Evolutionary conservation across 371 early-diverging fungal genomes (phyloP).

Genomic region (Actinomortierella ambigua): DNA sequence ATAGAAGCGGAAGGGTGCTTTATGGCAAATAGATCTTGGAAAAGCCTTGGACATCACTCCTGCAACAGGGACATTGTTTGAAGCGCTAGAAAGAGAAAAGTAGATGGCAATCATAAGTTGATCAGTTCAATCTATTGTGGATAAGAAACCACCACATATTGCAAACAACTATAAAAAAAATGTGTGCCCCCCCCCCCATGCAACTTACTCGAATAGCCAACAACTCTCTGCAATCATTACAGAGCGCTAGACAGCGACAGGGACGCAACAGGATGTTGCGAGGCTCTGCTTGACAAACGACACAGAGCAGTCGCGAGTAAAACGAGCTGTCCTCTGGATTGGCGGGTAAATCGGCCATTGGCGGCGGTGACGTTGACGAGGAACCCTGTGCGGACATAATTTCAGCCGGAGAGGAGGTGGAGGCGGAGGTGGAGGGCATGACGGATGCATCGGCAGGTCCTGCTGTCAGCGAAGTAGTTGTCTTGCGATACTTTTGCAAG

Average conservation of each 20-base stretch:
- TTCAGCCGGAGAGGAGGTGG: neutral
- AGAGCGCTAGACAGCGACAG: slow-evolving; percentile 48
- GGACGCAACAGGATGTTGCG: slow-evolving; percentile 43
- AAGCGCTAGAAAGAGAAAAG: slow-evolving; percentile 24
- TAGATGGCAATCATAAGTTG: neutral
- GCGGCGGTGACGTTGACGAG: slow-evolving; percentile 23
- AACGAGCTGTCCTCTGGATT: slow-evolving; percentile 17
- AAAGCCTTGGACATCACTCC: slow-evolving; percentile 47
- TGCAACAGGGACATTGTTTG: slow-evolving; percentile 49
- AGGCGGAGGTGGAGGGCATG: slow-evolving; percentile 1
- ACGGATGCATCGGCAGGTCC: neutral
- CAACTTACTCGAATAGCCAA: slow-evolving; percentile 44
- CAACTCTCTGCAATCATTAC: slow-evolving; percentile 48
- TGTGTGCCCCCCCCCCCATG: neutral
- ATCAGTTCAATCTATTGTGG: no score
- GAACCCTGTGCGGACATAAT: neutral
- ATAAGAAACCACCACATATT: neutral
- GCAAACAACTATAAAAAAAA: neutral
- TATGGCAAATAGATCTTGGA: slow-evolving; percentile 42
- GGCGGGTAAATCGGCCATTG: slow-evolving; percentile 10
- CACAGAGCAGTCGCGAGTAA: slow-evolving; percentile 34
- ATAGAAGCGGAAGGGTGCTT: no score
- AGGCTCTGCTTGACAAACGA: slow-evolving; percentile 48
- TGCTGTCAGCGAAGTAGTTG: slow-evolving; percentile 2
- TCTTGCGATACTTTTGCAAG: slow-evolving; percentile 23